These are phyloP conservation scores for Pichia sp. DNA, from an alignment of 1,139 yeast species.

Conservation along the genomic window DNA sequence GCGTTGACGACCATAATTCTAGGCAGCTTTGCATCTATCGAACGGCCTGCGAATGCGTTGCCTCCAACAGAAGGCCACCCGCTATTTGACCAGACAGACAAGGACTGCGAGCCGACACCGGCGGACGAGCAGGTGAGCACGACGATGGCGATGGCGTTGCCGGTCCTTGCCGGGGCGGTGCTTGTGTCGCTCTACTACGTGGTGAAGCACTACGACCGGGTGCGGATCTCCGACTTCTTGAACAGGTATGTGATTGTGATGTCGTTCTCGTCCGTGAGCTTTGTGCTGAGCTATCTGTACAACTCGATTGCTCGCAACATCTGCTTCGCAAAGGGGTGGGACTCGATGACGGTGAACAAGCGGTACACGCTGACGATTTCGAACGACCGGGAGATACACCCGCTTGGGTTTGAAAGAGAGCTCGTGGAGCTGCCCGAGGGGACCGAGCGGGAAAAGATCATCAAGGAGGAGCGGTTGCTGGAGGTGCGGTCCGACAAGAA, in stretches of 20 bases:
- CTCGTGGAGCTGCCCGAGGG: slow-evolving; percentile 23
- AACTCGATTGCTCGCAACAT: slow-evolving; percentile 28
- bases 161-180: slow-evolving; percentile 36
- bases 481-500: slow-evolving; percentile 25
- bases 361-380: slow-evolving; percentile 34
- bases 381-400: slow-evolving; percentile 31
- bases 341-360: slow-evolving; percentile 24
- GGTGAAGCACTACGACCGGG: slow-evolving; percentile 33
- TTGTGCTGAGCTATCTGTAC: slow-evolving; percentile 27
- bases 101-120: slow-evolving; percentile 33
- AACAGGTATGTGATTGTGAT: slow-evolving; percentile 34
- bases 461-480: slow-evolving; percentile 24
- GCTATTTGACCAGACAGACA: slow-evolving; percentile 46
- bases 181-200: slow-evolving; percentile 22
- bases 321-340: slow-evolving; percentile 23
- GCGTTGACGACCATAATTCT: slow-evolving; percentile 36
- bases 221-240: slow-evolving; percentile 32
- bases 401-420: slow-evolving; percentile 31
- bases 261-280: slow-evolving; percentile 31
- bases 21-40: slow-evolving; percentile 42
- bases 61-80: slow-evolving; percentile 39
- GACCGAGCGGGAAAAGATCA: slow-evolving; percentile 26
- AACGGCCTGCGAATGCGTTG: slow-evolving; percentile 42
- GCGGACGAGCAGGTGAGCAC: slow-evolving; percentile 25
- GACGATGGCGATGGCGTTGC: slow-evolving; percentile 37